Conservation (phyloP, 2,329 filamentous ascomycete species). For the Arthrobotrys entomopaga region DNA sequence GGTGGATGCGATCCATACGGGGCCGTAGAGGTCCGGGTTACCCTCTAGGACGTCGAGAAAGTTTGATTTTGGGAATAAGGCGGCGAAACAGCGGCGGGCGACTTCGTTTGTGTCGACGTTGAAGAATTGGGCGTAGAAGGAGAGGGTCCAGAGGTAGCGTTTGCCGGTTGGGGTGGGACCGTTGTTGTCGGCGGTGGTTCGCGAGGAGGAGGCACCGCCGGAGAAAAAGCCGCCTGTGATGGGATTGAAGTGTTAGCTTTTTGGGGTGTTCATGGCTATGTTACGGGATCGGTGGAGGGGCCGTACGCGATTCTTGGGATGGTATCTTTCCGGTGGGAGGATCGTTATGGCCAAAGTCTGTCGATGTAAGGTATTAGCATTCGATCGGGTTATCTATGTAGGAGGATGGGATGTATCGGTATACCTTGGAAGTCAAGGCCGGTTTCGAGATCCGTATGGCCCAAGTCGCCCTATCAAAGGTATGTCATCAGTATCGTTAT, state of each 20-base stretch:
- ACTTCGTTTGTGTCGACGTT: slow-evolving; percentile 96
- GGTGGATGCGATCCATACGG: slow-evolving; percentile 98
- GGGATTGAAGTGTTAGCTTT: slow-evolving; percentile 65
- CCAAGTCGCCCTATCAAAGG: slow-evolving; percentile 87
- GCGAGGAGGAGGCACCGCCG: slow-evolving; percentile 62
- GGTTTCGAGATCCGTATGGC: slow-evolving; percentile 96
- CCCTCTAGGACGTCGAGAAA: slow-evolving; percentile 97
- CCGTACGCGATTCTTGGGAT: slow-evolving; percentile 53
- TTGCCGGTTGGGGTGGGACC: slow-evolving; percentile 66
- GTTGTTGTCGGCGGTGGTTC: slow-evolving; percentile 60
- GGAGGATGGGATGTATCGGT: slow-evolving; percentile 61
- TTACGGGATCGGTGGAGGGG: background rate
- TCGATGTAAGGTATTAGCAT: slow-evolving; percentile 29
- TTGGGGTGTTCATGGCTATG: slow-evolving; percentile 72
- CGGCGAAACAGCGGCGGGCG: slow-evolving; percentile 82
- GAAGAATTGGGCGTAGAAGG: slow-evolving; percentile 98
- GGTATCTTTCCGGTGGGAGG: slow-evolving; percentile 58
- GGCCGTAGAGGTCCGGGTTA: slow-evolving; percentile 89
- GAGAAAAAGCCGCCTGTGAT: slow-evolving; percentile 67
- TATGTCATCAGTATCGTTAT: slow-evolving; percentile 43
- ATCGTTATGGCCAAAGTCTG: slow-evolving; percentile 58
- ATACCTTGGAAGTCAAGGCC: slow-evolving; percentile 99
- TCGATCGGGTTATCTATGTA: slow-evolving; percentile 6
- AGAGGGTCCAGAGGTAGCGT: slow-evolving; percentile 88
- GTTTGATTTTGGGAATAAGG: slow-evolving; percentile 90